Evolutionary conservation across 2,329 filamentous ascomycete species (phyloP).

Genomic region (Keithomyces neogunnii): DNA sequence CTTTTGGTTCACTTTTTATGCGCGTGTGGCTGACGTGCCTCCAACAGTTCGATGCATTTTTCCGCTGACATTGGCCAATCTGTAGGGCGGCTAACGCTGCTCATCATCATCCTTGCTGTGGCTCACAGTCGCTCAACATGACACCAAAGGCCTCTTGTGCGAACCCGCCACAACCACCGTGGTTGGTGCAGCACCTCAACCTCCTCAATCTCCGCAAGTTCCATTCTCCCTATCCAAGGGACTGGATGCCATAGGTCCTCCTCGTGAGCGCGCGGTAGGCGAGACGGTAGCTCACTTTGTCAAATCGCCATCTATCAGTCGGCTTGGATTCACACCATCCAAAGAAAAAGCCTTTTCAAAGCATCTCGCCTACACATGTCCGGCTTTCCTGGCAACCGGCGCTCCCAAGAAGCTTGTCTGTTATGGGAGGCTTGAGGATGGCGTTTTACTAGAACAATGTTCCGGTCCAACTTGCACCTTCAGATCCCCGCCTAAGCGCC

Average conservation of each 20-base stretch:
- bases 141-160: slow-evolving; percentile 1
- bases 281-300: neutral
- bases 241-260: slow-evolving; percentile 2
- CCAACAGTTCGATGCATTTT: neutral
- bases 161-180: slow-evolving; percentile 7
- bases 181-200: slow-evolving; percentile 12
- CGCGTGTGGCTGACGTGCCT: slow-evolving; percentile 2
- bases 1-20: neutral
- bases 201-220: neutral
- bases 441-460: too few relatives aligned
- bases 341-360: neutral
- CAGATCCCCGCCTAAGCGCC: slow-evolving; percentile 13
- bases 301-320: neutral
- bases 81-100: neutral
- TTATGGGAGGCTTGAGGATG: too few relatives aligned
- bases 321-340: neutral
- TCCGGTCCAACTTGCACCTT: neutral
- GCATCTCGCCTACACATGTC: neutral
- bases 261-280: neutral
- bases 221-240: neutral
- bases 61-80: neutral
- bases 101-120: neutral
- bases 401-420: too few relatives aligned
- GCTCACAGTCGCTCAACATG: slow-evolving; percentile 1
- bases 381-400: too few relatives aligned